Conservation (phyloP, 148 eudicot genomes). For the Heliamphora exappendiculata region DNA sequence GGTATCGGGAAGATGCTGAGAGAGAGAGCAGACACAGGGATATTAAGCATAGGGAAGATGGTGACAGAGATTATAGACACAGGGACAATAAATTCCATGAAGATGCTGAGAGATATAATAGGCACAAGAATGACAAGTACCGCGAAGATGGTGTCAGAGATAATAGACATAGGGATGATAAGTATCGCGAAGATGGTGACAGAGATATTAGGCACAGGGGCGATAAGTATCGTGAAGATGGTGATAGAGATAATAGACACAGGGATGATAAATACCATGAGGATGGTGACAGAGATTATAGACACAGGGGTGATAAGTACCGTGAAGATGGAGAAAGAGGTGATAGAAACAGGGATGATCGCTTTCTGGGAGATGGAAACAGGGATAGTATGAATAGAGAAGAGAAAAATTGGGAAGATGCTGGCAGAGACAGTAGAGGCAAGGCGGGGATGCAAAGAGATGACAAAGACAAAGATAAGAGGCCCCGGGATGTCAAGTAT, state of each 20-base stretch:
- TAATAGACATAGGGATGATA: too few relatives aligned
- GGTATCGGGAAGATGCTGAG: conserved; percentile 25
- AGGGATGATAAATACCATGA: conserved; percentile 23
- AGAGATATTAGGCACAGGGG: conserved; percentile 30
- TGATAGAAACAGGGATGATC: conserved; percentile 24
- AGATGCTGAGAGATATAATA: too few relatives aligned
- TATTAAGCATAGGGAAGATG: conserved; percentile 13
- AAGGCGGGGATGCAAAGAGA: conserved; percentile 45
- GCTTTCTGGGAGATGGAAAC: conserved; percentile 19
- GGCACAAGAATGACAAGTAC: too few relatives aligned
- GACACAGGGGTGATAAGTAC: conserved; percentile 23
- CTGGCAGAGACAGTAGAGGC: conserved; percentile 39
- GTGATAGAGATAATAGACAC: conserved; percentile 45
- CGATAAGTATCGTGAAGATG: conserved; percentile 36
- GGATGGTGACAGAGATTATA: conserved; percentile 5
- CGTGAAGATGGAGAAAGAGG: conserved; percentile 38
- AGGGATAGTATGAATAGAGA: conserved; percentile 25
- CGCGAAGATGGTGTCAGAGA: too few relatives aligned
- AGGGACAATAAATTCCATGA: conserved; percentile 25
- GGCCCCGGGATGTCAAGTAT: conserved; percentile 28
- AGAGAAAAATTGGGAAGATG: conserved; percentile 24
- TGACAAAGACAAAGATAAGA: conserved; percentile 32
- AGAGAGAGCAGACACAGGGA: conserved; percentile 15
- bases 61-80: conserved; percentile 9
- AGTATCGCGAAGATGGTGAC: too few relatives aligned